These are phyloP conservation scores for Santalum album DNA, from an alignment of 164 flowering plant species.

Conservation along the genomic window DNA sequence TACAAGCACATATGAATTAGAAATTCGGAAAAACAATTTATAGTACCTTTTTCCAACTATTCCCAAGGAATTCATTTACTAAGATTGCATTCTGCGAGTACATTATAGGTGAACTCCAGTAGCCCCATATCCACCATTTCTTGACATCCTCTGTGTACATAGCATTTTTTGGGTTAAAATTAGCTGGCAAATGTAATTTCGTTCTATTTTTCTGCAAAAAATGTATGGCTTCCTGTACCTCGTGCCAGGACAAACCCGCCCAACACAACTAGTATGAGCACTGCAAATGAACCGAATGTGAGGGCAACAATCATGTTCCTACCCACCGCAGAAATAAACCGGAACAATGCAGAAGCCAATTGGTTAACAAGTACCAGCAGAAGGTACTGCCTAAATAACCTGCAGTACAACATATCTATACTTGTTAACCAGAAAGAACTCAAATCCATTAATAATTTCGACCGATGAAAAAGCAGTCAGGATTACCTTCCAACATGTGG, in stretches of 20 bases:
- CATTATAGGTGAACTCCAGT: slow-evolving; percentile 40
- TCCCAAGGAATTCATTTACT: slow-evolving; percentile 35
- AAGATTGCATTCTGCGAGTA: slow-evolving; percentile 33
- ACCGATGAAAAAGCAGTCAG: not conserved
- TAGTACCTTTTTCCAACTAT: slow-evolving; percentile 32
- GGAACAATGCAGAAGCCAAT: slow-evolving; percentile 40
- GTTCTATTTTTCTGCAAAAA: not conserved
- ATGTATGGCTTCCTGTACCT: slow-evolving; percentile 15
- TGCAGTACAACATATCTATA: slow-evolving; percentile 11
- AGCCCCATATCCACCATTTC: slow-evolving; percentile 50
- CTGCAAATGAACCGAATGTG: slow-evolving; percentile 17
- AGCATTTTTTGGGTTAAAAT: not conserved
- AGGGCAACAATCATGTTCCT: slow-evolving; percentile 43
- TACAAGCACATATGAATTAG: not conserved
- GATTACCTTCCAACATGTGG: slow-evolving; percentile 44
- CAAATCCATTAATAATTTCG: not conserved
- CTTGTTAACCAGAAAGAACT: not conserved
- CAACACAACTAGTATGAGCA: slow-evolving; percentile 25
- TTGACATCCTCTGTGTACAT: slow-evolving; percentile 23
- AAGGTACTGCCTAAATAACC: slow-evolving; percentile 43
- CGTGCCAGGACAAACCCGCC: slow-evolving; percentile 41
- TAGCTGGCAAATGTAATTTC: not conserved
- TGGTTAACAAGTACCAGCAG: slow-evolving; percentile 30
- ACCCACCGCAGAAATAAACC: slow-evolving; percentile 29
- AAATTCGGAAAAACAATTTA: not conserved